Evolutionary conservation across 805 yeast genomes (phyloP).

Genomic region (Kazachstania martiniae): DNA sequence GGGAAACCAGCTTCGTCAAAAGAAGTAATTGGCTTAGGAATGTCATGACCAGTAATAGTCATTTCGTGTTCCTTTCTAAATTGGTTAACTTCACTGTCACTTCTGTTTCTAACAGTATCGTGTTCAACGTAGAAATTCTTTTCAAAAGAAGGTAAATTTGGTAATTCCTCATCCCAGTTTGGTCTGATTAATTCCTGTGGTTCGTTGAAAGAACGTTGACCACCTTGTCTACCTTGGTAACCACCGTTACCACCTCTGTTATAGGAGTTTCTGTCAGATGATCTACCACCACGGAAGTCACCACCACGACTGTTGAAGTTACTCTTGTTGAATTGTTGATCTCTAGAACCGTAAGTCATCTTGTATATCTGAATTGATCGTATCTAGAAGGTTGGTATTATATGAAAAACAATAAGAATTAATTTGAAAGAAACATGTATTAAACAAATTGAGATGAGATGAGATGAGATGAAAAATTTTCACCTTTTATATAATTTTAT

Average conservation of each 20-base stretch:
- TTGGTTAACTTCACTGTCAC: conserved; percentile 56
- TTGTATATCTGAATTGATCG: no score
- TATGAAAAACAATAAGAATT: background rate
- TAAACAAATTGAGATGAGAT: conserved; percentile 1
- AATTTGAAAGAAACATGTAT: background rate
- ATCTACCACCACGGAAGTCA: conserved; percentile 31
- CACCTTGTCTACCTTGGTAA: conserved; percentile 12
- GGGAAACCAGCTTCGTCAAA: conserved; percentile 99
- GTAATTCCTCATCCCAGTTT: conserved; percentile 59
- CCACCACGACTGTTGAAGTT: conserved; percentile 32
- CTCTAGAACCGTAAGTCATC: conserved; percentile 30
- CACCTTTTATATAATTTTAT: no score
- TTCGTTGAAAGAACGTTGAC: conserved; percentile 28
- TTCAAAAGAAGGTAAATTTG: conserved; percentile 74
- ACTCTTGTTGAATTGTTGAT: conserved; percentile 29
- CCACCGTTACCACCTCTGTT: conserved; percentile 25
- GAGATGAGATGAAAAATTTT: conserved; percentile 7
- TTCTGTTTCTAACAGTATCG: conserved; percentile 62
- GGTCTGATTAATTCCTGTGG: conserved; percentile 42
- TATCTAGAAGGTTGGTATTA: no score
- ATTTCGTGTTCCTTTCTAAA: conserved; percentile 82
- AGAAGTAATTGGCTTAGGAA: conserved; percentile 86
- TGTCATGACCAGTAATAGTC: conserved; percentile 72
- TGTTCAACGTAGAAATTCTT: conserved; percentile 90
- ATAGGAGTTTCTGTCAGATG: conserved; percentile 29